Conservation (phyloP, 495 filamentous ascomycete species). For the Penicillium psychrofluorescens region DNA sequence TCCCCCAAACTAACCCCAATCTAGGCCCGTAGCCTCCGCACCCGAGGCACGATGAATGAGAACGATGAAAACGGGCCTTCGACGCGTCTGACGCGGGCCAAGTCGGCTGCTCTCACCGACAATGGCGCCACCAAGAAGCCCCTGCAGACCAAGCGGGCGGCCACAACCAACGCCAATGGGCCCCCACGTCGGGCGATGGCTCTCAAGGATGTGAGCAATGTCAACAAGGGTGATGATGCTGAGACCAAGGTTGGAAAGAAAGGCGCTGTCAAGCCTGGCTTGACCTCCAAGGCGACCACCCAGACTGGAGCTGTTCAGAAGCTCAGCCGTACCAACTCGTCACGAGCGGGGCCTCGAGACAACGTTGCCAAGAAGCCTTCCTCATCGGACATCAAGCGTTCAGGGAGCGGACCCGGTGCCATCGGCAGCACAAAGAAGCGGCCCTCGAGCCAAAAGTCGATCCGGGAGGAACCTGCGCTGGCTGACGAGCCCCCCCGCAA, state of each 20-base stretch:
- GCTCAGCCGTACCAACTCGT: slow-evolving; percentile 55
- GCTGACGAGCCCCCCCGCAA: slow-evolving; percentile 49
- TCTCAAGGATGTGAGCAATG: slow-evolving; percentile 93
- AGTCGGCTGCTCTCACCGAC: slow-evolving; percentile 66
- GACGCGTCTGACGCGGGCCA: slow-evolving; percentile 85
- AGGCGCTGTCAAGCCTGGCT: slow-evolving; percentile 48
- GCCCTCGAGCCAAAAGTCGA: slow-evolving; percentile 37
- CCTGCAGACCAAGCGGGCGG: slow-evolving; percentile 66
- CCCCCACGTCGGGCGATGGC: slow-evolving; percentile 62
- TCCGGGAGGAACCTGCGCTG: slow-evolving; percentile 58
- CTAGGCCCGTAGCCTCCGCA: slow-evolving; percentile 50
- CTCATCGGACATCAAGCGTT: slow-evolving; percentile 51
- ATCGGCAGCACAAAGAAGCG: slow-evolving; percentile 53
- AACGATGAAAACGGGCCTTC: slow-evolving; percentile 84
- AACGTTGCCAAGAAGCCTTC: slow-evolving; percentile 53
- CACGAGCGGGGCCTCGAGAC: slow-evolving; percentile 60
- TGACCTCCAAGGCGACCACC: slow-evolving; percentile 71
- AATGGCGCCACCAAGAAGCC: slow-evolving; percentile 63
- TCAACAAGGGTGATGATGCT: slow-evolving; percentile 62
- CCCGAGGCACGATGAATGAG: slow-evolving; percentile 72
- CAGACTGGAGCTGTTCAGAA: slow-evolving; percentile 73
- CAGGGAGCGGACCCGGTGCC: slow-evolving; percentile 65
- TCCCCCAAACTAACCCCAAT: slow-evolving; percentile 7
- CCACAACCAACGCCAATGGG: slow-evolving; percentile 40
- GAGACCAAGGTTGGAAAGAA: slow-evolving; percentile 68